Evolutionary conservation across 1,139 yeast genomes (phyloP), one percentile per base, ranked within the genome.

Genomic region (Taphrina populina): DNA sequence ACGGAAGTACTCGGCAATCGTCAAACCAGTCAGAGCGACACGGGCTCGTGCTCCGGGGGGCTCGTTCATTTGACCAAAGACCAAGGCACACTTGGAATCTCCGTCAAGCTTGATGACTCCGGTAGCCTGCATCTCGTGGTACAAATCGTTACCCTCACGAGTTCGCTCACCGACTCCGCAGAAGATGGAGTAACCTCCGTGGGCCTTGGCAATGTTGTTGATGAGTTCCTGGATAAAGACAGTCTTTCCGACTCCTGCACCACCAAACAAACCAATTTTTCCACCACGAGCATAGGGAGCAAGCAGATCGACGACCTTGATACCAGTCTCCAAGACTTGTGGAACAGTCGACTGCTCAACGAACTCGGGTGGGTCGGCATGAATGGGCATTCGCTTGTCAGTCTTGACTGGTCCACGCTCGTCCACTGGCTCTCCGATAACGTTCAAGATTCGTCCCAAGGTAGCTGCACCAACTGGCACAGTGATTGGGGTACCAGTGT

Each of bases 201-300:
- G 98, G 70, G 98, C 98, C 83, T 90, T 92, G 76, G 98, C 98
- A 73, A 92, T 92, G 83, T 92, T 92, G 88, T 92, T 90, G 77
- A 92, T 92, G 81, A 92, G 84, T 80, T 92, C 98, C 82, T 92
- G 98, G 78, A 92, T 92, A 79, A 92, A 92, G 65, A 92, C 98
- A 76, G 98, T 92, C 80, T 92, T 92, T 80, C 98, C 98, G 88
- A 92, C 98, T 90, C 98, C 98, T 77, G 98, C 98, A 90, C 98
- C 98, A 82, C 98, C 98, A 86, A 92, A 92, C 73, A 92, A 84
- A 83, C 98, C 98, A 87, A 92, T 92, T 84, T 92, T 92, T 87
- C 98, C 98, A 86, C 98, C 98, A 86, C 96, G 90, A 74, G 98
- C 98, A 81, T 92, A 92, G 69, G 98, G 98, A 67, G 98, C 98